phyloP scores from a whole-genome alignment of 2,329 filamentous ascomycete species.

The Botrytis tulipae region DNA sequence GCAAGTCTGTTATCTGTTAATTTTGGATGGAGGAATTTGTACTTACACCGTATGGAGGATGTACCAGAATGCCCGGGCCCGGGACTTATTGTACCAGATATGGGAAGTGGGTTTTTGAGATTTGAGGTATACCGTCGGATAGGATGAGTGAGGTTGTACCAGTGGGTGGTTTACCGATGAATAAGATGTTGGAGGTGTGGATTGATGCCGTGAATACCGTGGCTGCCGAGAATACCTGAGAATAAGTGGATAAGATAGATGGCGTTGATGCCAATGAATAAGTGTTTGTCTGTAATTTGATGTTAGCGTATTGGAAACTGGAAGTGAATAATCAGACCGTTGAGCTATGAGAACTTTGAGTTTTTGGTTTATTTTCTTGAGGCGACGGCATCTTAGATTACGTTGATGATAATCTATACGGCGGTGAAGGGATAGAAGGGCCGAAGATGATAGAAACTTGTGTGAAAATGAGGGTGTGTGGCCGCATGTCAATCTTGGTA shows the following conservation, averaged over 20 bases:
- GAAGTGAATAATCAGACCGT: neutral
- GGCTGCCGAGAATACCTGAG: no score
- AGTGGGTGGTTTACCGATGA: no score
- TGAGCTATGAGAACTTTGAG: neutral
- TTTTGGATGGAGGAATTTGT: neutral
- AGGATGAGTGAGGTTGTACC: no score
- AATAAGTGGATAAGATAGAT: no score
- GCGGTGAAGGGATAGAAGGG: neutral
- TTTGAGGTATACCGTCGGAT: no score
- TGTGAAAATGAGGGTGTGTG: neutral
- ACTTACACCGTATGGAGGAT: neutral
- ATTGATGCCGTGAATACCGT: no score
- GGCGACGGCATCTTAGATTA: accelerated
- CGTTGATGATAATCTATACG: neutral
- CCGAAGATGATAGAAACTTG: neutral
- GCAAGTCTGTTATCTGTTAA: neutral
- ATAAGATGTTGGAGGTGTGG: no score
- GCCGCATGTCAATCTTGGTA: neutral
- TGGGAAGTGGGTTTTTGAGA: neutral
- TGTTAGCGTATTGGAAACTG: neutral
- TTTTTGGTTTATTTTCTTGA: neutral
- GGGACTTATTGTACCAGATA: neutral
- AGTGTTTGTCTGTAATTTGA: neutral
- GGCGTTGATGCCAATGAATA: no score
- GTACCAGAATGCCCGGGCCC: neutral